phyloP scores from a whole-genome alignment of 441 rosid species.

The Gossypium aridum region DNA sequence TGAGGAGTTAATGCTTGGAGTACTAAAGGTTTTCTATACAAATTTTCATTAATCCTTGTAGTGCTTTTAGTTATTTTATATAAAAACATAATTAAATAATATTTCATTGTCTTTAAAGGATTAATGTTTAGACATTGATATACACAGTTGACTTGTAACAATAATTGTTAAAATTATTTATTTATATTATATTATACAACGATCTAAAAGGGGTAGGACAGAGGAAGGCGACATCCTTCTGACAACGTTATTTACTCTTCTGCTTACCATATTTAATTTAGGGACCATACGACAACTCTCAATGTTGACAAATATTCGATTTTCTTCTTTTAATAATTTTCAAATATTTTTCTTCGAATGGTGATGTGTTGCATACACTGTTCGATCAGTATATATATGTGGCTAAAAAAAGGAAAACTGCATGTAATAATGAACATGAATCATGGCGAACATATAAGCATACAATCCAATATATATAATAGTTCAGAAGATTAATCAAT shows the following conservation, averaged over 20 bases:
- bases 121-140: too few relatives aligned
- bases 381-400: too few relatives aligned
- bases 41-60: too few relatives aligned
- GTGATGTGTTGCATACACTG: too few relatives aligned
- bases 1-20: background rate
- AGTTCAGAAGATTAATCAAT: background rate
- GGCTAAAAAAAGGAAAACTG: background rate
- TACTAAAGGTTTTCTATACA: too few relatives aligned
- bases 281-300: too few relatives aligned
- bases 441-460: background rate
- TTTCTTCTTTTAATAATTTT: background rate
- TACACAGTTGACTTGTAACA: background rate
- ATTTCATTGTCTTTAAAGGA: too few relatives aligned
- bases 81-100: too few relatives aligned
- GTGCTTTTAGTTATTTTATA: too few relatives aligned
- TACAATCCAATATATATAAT: background rate
- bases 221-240: background rate
- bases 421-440: background rate
- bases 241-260: background rate
- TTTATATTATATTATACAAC: background rate
- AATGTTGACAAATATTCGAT: background rate
- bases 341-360: too few relatives aligned
- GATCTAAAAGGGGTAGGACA: background rate
- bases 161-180: background rate
- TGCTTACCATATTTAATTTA: background rate